Evolutionary conservation across 768 basidiomycete genomes (phyloP).

Genomic region (Rhizopogon salebrosus): DNA sequence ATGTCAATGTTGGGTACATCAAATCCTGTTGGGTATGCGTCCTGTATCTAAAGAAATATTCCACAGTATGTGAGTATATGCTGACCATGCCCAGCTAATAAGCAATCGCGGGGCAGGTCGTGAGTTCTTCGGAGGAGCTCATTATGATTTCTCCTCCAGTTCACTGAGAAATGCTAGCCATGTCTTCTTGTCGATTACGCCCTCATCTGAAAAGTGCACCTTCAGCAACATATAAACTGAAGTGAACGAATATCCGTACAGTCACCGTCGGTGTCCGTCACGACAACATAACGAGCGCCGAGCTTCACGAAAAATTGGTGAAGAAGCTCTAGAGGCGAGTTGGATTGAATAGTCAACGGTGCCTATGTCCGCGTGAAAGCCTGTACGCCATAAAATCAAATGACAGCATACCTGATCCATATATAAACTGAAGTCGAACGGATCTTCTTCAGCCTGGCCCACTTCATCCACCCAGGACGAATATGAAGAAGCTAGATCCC

Average conservation of each 20-base stretch:
- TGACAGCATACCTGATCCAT: slow-evolving; percentile 71
- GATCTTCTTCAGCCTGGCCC: slow-evolving; percentile 33
- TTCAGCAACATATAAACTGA: not conserved
- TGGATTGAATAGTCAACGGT: slow-evolving; percentile 76
- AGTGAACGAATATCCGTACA: slow-evolving; percentile 45
- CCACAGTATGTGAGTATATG: not conserved
- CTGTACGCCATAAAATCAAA: not conserved
- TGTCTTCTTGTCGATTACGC: slow-evolving; percentile 89
- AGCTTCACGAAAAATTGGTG: slow-evolving; percentile 94
- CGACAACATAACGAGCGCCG: slow-evolving; percentile 85
- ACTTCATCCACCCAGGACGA: slow-evolving; percentile 51
- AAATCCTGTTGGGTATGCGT: not conserved
- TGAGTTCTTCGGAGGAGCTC: too few species aligned
- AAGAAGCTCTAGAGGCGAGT: slow-evolving; percentile 86
- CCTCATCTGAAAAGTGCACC: slow-evolving; percentile 54
- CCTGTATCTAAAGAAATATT: not conserved
- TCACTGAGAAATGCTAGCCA: slow-evolving; percentile 87
- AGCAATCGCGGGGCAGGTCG: not conserved
- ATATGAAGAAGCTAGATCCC: slow-evolving; percentile 49
- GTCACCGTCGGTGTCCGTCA: slow-evolving; percentile 75
- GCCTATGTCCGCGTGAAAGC: slow-evolving; percentile 42
- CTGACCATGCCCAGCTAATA: not conserved
- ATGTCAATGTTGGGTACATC: not conserved
- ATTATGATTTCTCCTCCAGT: slow-evolving; percentile 52
- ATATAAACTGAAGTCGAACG: slow-evolving; percentile 79